Base-by-base conservation (phyloP, 306 rosid genomes). In the Castanopsis chinensis region DNA sequence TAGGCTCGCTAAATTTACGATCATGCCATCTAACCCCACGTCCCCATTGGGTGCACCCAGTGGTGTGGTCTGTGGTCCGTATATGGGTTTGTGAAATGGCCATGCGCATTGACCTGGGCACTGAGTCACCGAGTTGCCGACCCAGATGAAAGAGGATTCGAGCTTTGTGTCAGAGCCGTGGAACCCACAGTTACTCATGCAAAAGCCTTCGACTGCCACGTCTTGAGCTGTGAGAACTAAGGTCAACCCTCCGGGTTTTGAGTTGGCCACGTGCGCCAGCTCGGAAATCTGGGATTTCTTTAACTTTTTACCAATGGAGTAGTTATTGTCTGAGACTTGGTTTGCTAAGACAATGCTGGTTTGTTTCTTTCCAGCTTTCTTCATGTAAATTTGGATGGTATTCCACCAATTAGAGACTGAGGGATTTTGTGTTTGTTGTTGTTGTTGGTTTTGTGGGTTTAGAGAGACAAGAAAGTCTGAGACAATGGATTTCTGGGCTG, bases 51-150 rank as follows among this genome's bases (percentile, higher is more conserved):
- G 87, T 43, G 85, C 81, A 25, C 32, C 64, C 10, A 86, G 73
- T 5, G 85, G 76, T 7, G 80, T 5, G 15, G 83, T 86, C 72
- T 86, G 85, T 25, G 85, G 89, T 20, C 85, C 85, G 83, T 80
- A 86, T 5, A 77, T 72, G 74, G 86, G 86, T 20, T 82, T 76
- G 76, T 82, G 89, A 73, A 85, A 76, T 0, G 88, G 85, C 84
- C 89, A 82, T 9, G 80, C 82, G 71, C 89, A 85, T 35, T 85
- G 70, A 69, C 89, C 81, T 14, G 83, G 85, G 57, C 87, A 86
- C 69, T 83, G 87, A 64, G 35, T 69, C 69, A 12, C 85, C 58
- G 89, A 83, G 79, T 83, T 83, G 3, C 83, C 87, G 21, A 79
- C 83, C 85, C 85, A 86, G 15, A 80, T 61, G 72, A 58, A 76